Evolutionary conservation across 1,284 basidiomycete species (phyloP), one percentile per base, ranked within the genome.

Genomic region (Porodaedalea pini): DNA sequence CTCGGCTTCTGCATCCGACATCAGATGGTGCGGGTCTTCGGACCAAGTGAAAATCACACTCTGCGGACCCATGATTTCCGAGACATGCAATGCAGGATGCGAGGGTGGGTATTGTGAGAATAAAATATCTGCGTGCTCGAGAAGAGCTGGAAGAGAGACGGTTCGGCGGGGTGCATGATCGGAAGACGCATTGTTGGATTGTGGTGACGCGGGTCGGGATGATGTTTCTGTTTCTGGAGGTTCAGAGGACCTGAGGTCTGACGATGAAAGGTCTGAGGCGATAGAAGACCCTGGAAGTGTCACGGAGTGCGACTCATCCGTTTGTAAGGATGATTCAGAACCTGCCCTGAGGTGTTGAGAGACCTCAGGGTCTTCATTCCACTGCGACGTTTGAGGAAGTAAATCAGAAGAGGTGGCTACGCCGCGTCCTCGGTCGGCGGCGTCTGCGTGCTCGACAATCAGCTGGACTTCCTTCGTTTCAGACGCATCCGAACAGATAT

Each of bases 31-130:
- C 0, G 68, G 63, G 47, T 71, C 65, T 61, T 79, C 74, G 17
- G 75, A 79, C 85, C 85, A 88, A 15, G 86, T 88, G 64, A 75
- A 72, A 63, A 80, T 69, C 27, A 70, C 77, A 63, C 80, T 82
- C 55, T 87, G 80, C 0, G 85, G 86, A 13, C 89, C 90, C 76
- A 91, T 82, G 50, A 87, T 86, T 23, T 75, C 72, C 2, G 77
- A 71, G n/a, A 90, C 70, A 7, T 64, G 69, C 17, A 90, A 71
- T 0, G 63, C 65, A 37, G 78, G 73, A 44, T 77, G 71, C 2
- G 71, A 65, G 2, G 81, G 78, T 15, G 81, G 79, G 65, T 73
- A 81, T 21, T 60, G 62, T 10, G 63, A 58, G 40, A 73, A 71
- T 17, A 82, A 75, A 19, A 67, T 69, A 63, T 81, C 78, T 2